Evolutionary conservation across 75 land plant genomes (phyloP).

Genomic region (Picea glauca): DNA sequence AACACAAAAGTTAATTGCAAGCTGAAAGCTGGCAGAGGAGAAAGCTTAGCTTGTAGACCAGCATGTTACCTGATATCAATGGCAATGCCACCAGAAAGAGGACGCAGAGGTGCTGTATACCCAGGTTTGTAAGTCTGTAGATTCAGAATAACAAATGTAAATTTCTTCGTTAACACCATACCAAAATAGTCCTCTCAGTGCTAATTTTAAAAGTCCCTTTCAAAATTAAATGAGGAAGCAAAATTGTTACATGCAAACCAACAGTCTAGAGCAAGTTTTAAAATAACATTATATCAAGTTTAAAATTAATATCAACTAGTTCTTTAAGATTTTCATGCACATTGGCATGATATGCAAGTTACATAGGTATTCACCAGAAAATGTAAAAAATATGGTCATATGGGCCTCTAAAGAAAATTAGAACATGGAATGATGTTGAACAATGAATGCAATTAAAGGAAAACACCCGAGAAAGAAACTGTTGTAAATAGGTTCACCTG

Average conservation of each 20-base stretch:
- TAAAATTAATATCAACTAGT: neutral
- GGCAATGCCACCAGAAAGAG: conserved; percentile 43
- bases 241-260: no score
- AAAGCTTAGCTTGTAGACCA: neutral
- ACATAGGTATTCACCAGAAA: neutral
- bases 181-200: neutral
- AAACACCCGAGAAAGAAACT: neutral
- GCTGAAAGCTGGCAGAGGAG: neutral
- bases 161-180: neutral
- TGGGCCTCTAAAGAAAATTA: neutral
- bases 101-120: conserved; percentile 47
- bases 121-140: conserved; percentile 60
- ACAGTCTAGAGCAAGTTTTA: neutral
- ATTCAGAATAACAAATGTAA: neutral
- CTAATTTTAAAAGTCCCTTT: no score
- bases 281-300: neutral
- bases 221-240: no score
- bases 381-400: neutral
- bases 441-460: neutral
- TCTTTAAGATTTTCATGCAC: no score
- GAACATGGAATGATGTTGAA: neutral
- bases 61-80: conserved; percentile 53
- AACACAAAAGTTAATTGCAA: neutral
- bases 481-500: conserved; percentile 33
- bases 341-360: no score